Base-by-base conservation (phyloP, 345 rosid species). In the Mangifera indica region DNA sequence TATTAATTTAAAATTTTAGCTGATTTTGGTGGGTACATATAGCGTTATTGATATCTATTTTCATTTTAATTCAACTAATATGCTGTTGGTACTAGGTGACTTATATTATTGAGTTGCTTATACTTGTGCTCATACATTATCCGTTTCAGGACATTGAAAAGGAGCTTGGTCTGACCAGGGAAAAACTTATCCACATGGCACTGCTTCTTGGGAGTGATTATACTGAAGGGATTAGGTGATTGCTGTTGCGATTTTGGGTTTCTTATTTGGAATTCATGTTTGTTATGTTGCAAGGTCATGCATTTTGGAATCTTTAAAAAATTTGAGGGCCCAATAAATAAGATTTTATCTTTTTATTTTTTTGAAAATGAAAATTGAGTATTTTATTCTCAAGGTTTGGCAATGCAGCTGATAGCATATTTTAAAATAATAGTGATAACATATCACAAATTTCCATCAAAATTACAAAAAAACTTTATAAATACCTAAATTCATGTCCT, bases 201-300 rank as follows among this genome's bases (percentile, higher is more conserved):
- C 65, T 95, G 85, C 99, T 95, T 70, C 88, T 95, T 78, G 99
- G 99, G 70, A 95, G 98, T 86, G 98, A 95, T 84, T 95, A 91
- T 78, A 95, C 99, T 6, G 99, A 95, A 83, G 99, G 99, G 54
- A 82, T 95, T 77, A 91, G 99, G 99, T 92, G 85, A 69, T 48
- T 56, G 24, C 29, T 34, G 60, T 13, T 57, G 17, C 66, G 44
- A 68, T 53, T 63, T 48, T 60, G n/a, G 13, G 22, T 37, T 57
- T 40, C 67, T 56, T 62, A 54, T 63, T 64, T 10, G 58, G 55
- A 58, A 54, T 63, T 21, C 7, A 3, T 72, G 34, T 37, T 40
- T 20, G 11, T 42, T 21, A 37, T 59, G 49, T 29, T 46, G 46
- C 71, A 26, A 45, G 72, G 24, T 59, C 8, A n/a, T 52, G 40